phyloP scores from a whole-genome alignment of 768 basidiomycete species.

The Xerocomellus amylosporus region DNA sequence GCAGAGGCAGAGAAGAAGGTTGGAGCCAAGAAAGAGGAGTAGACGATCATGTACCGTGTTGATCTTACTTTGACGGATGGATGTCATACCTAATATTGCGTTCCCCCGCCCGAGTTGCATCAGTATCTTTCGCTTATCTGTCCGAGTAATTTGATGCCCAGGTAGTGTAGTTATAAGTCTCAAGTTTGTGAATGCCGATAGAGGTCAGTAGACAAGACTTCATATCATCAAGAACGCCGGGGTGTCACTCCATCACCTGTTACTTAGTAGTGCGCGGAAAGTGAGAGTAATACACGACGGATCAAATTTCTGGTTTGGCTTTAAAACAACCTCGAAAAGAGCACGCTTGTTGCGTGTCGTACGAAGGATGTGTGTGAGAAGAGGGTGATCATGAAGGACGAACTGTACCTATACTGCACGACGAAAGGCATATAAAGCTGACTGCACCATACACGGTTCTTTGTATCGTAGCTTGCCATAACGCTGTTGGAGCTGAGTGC shows the following conservation, averaged over 20 bases:
- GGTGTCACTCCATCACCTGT: background rate
- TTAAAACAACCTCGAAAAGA: too few species aligned
- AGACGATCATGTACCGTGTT: conserved; percentile 19
- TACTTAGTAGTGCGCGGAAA: too few species aligned
- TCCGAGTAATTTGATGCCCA: conserved; percentile 2
- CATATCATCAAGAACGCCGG: background rate
- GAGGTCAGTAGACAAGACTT: background rate
- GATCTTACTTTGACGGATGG: conserved; percentile 21
- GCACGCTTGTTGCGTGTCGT: too few species aligned
- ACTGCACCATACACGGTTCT: too few species aligned
- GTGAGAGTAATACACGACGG: too few species aligned
- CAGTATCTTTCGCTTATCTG: conserved; percentile 13
- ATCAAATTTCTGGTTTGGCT: too few species aligned
- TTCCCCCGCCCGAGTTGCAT: background rate
- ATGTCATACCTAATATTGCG: conserved; percentile 10
- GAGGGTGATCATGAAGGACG: too few species aligned
- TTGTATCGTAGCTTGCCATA: too few species aligned
- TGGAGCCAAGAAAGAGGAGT: conserved; percentile 79
- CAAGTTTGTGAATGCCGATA: background rate
- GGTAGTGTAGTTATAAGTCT: background rate
- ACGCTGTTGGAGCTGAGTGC: too few species aligned
- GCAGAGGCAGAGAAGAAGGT: conserved; percentile 86
- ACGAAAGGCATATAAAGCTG: too few species aligned
- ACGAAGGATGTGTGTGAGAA: too few species aligned
- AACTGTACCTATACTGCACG: too few species aligned